Evolutionary conservation across 345 rosid genomes (phyloP), one percentile per base, ranked within the genome.

Genomic region (Sapria himalayana): DNA sequence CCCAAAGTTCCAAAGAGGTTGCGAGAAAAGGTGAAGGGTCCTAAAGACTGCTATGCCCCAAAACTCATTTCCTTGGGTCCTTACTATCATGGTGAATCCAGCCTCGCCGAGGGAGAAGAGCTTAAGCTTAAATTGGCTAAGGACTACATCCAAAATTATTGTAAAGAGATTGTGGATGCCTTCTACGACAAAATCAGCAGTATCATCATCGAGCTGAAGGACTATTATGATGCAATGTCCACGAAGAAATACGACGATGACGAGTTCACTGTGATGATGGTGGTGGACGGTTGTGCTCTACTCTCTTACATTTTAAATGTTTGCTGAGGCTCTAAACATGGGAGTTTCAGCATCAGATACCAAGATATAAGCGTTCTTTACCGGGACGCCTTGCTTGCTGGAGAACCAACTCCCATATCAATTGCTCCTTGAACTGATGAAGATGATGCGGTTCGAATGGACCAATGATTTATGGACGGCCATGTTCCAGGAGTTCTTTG

Each of bases 61-160:
- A 9, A 19, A 5, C 14, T 24, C 4, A 40, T 41, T 10, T 50
- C 55, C 40, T 16, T 50, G n/a, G 48, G 55, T 7, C 55, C 55
- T 11, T 41, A 22, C 25, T 48, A 50, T 39, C 48, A 33, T 23
- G 33, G 48, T 1, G 42, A 24, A 1, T 3, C 0, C 4, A 34
- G 25, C 0, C 41, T 50, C 5, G 12, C 3, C 8, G 33, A 16
- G 13, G 32, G 31, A 18, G 41, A 41, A 13, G 5, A 12, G 8
- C 18, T 41, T 40, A 41, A 50, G 40, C 4, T 21, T 15, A 1
- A 3, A 11, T 4, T 49, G 17, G 53, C 45, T 4, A 4, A 21
- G 29, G n/a, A 40, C 22, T 32, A 15, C 36, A 16, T 25, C 10
- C 7, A 1, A 17, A 19, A 15, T 10, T 7, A 12, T 9, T 13